Percentiles rank a stretch among this genome's conserved stretches.
These are phyloP conservation scores for Aspergillus panamensis DNA, from an alignment of 495 filamentous ascomycete genomes.

Conservation along the genomic window DNA sequence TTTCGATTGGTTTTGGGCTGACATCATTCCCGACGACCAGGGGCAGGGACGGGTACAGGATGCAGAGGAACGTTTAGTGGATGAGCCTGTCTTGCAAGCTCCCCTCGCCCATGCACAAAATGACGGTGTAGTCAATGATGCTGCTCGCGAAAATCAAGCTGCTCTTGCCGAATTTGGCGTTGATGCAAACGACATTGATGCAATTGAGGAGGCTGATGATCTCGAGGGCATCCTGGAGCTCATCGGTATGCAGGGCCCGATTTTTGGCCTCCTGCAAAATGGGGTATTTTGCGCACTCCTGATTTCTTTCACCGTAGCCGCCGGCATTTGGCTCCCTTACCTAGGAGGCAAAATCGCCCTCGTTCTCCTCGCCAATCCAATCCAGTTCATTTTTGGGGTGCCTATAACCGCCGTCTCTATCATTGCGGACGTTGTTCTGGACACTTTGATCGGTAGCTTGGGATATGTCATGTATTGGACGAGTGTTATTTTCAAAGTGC, in stretches of 20 bases:
- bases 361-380: slow-evolving; percentile 73
- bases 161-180: slow-evolving; percentile 45
- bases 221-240: slow-evolving; percentile 97
- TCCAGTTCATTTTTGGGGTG: slow-evolving; percentile 61
- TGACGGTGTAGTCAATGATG: slow-evolving; percentile 19
- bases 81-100: slow-evolving; percentile 57
- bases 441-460: slow-evolving; percentile 54
- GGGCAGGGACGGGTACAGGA: slow-evolving; percentile 31
- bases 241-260: slow-evolving; percentile 91
- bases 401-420: slow-evolving; percentile 67
- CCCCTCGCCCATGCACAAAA: slow-evolving; percentile 58
- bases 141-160: slow-evolving; percentile 25
- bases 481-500: slow-evolving; percentile 41
- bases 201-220: slow-evolving; percentile 84
- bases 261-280: slow-evolving; percentile 87
- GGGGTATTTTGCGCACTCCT: slow-evolving; percentile 89
- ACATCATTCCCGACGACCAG: slow-evolving; percentile 39
- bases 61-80: slow-evolving; percentile 57
- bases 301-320: slow-evolving; percentile 76
- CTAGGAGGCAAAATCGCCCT: slow-evolving; percentile 81
- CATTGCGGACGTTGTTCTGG: slow-evolving; percentile 66
- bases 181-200: slow-evolving; percentile 58
- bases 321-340: slow-evolving; percentile 88
- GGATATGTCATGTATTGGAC: slow-evolving; percentile 55
- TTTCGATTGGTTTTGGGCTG: slow-evolving; percentile 64